Evolutionary conservation across 345 rosid genomes (phyloP).

Genomic region (Populus ilicifolia): DNA sequence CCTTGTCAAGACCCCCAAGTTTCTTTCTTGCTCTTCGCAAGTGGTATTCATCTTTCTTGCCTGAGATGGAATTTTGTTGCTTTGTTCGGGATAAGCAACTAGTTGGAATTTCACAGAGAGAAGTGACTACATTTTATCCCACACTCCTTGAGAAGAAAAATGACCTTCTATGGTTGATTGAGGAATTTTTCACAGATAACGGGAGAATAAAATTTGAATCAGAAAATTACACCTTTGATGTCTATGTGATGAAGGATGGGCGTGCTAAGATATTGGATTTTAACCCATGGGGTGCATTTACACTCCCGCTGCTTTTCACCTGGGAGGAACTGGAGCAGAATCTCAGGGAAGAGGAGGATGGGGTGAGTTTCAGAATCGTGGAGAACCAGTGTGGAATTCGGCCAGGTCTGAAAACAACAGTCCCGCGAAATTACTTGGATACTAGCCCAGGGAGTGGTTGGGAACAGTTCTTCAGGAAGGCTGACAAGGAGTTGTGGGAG

Average conservation of each 20-base stretch:
- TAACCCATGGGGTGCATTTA: slow-evolving; percentile 81
- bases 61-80: slow-evolving; percentile 84
- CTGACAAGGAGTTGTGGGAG: slow-evolving; percentile 40
- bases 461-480: slow-evolving; percentile 69
- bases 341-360: slow-evolving; percentile 18
- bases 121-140: slow-evolving; percentile 73
- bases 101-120: slow-evolving; percentile 71
- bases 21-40: slow-evolving; percentile 79
- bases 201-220: slow-evolving; percentile 52
- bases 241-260: slow-evolving; percentile 49
- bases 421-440: slow-evolving; percentile 70
- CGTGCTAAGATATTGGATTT: slow-evolving; percentile 67
- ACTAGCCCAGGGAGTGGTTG: slow-evolving; percentile 66
- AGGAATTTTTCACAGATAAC: slow-evolving; percentile 40
- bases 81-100: slow-evolving; percentile 49
- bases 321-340: slow-evolving; percentile 72
- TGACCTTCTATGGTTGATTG: slow-evolving; percentile 31
- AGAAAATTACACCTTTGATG: slow-evolving; percentile 62
- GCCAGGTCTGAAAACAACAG: slow-evolving; percentile 68
- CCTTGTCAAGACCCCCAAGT: slow-evolving; percentile 45
- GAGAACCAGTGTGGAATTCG: slow-evolving; percentile 56
- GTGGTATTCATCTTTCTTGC: slow-evolving; percentile 61
- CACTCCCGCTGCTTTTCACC: slow-evolving; percentile 61
- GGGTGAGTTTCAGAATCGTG: slow-evolving; percentile 54
- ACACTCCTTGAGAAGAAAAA: slow-evolving; percentile 42